phyloP scores from a whole-genome alignment of 2,329 filamentous ascomycete genomes.

The Exophiala alcalophila region DNA sequence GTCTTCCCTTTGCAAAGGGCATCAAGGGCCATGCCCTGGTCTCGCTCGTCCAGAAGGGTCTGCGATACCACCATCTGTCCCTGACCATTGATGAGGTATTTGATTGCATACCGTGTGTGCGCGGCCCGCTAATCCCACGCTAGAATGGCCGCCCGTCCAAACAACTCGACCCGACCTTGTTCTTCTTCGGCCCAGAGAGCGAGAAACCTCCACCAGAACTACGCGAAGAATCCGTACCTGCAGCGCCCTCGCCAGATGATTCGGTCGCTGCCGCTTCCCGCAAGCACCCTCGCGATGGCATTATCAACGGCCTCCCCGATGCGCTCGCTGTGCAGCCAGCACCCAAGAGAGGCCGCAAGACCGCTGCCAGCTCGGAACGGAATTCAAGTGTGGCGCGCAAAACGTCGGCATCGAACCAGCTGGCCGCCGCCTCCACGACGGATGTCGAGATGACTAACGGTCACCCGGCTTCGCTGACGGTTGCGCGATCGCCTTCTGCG shows the following conservation, averaged over 20 bases:
- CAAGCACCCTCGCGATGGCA: conserved; percentile 37
- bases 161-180: conserved; percentile 38
- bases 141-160: conserved; percentile 30
- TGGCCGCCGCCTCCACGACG: conserved; percentile 30
- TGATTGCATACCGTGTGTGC: conserved; percentile 8
- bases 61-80: conserved; percentile 52
- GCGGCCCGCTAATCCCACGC: conserved; percentile 19
- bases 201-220: conserved; percentile 31
- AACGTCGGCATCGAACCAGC: conserved; percentile 32
- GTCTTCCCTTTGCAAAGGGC: conserved; percentile 58
- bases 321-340: conserved; percentile 29
- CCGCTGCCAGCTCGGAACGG: conserved; percentile 30
- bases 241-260: conserved; percentile 34
- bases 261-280: conserved; percentile 27
- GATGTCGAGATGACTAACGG: conserved; percentile 30
- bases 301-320: conserved; percentile 39
- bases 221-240: conserved; percentile 28
- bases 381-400: conserved; percentile 35
- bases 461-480: conserved; percentile 18
- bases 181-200: conserved; percentile 49
- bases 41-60: conserved; percentile 61
- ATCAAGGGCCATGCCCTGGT: conserved; percentile 60
- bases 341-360: conserved; percentile 35
- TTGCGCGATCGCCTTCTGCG: conserved; percentile 27
- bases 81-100: conserved; percentile 45